Evolutionary conservation across 352 stramenopile genomes (phyloP), one percentile per base, ranked within the genome.

Genomic region (Globisporangium solare): DNA sequence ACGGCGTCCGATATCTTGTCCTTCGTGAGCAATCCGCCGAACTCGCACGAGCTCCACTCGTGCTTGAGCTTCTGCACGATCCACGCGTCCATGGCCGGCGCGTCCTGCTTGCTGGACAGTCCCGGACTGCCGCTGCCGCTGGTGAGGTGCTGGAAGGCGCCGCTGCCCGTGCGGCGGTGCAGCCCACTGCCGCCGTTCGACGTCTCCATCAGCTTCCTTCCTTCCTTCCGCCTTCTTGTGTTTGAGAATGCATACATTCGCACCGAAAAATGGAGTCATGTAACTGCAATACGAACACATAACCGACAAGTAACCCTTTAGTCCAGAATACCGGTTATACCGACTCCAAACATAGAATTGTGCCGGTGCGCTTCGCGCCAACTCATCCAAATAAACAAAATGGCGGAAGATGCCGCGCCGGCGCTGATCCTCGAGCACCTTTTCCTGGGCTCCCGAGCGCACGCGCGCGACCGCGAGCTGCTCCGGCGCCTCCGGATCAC

Each of bases 31-130:
- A 89, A 66, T 22, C 58, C 57, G 8, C 82, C 82, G 6, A 92
- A 71, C 31, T 90, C 82, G 51, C 71, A 71, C 15, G 82, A 86
- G 45, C 78, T 90, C 82, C 82, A 92, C 53, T 92, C 79, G 41
- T 71, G 60, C 54, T 76, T 79, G 40, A 92, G 74, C 64, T 90
- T 89, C 58, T 87, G 79, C 60, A 86, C 66, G 52, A 92, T 66
- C 82, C 82, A 92, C 47, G 73, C 59, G 58, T 90, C 78, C 47
- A 81, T 73, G 27, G 68, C 54, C 27, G 65, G 32, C 53, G 46
- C 61, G 35, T 62, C 49, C 46, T 51, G 55, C 54, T 56, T 67
- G 8, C 24, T 35, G 5, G 18, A 32, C 24, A n/a, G n/a, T 3
- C 20, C 46, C n/a, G 20, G 46, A 15, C 46, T 27, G 24, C 15